Evolutionary conservation across 2,329 filamentous ascomycete species (phyloP).

Genomic region (Madurella fahalii): DNA sequence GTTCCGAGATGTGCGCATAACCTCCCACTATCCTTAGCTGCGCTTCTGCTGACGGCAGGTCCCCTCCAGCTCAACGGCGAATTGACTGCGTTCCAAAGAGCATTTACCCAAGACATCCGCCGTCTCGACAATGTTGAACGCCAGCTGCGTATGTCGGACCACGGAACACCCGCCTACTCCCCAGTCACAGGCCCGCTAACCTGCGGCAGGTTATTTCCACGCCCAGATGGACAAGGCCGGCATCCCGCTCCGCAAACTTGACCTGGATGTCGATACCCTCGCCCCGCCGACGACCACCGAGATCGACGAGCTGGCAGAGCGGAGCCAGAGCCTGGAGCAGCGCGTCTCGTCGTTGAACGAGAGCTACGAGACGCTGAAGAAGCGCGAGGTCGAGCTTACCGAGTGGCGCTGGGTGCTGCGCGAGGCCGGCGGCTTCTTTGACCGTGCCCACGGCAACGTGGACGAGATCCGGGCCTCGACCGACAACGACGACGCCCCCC

Average conservation of each 20-base stretch:
- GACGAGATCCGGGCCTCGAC: conserved; percentile 92
- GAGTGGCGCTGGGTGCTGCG: conserved; percentile 98
- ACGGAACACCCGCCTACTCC: background rate
- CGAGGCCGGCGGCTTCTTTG: conserved; percentile 96
- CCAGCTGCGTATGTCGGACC: conserved; percentile 72
- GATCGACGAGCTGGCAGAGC: conserved; percentile 92
- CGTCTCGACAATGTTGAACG: conserved; percentile 97
- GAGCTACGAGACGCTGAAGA: conserved; percentile 98
- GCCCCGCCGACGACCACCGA: conserved; percentile 87
- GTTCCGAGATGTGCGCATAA: conserved; percentile 79
- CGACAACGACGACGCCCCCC: conserved; percentile 86
- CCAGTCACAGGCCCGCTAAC: background rate
- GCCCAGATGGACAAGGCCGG: conserved; percentile 90
- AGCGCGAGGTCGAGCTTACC: conserved; percentile 90
- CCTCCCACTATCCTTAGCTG: conserved; percentile 20
- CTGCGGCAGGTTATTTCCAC: conserved; percentile 78
- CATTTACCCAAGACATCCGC: conserved; percentile 96
- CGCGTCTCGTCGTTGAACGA: conserved; percentile 89
- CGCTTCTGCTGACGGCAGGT: conserved; percentile 22
- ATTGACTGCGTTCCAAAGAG: conserved; percentile 90
- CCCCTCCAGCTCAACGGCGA: conserved; percentile 76
- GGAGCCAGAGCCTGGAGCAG: conserved; percentile 88
- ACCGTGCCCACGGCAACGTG: conserved; percentile 90
- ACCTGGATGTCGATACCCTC: conserved; percentile 82
- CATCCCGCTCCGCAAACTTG: conserved; percentile 82